Percentiles rank a stretch among this genome's conserved stretches.
Conservation (phyloP, 75 land plant species). For the Sequoiadendron giganteum region DNA sequence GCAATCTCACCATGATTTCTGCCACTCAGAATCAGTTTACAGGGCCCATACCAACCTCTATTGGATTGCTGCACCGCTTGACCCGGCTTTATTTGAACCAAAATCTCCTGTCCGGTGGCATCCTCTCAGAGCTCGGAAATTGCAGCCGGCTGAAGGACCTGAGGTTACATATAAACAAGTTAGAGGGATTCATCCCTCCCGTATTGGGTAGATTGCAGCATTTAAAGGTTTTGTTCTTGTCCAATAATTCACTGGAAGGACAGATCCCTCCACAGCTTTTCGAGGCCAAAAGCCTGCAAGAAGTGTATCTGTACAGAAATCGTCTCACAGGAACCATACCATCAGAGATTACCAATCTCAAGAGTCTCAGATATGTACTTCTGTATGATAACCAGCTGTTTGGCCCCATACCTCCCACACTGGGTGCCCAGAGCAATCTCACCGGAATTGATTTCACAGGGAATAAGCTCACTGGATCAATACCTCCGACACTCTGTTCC, state of each 20-base stretch:
- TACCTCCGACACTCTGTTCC: conserved; percentile 52
- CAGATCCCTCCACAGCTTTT: conserved; percentile 50
- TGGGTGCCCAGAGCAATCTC: conserved; percentile 54
- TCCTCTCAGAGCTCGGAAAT: no score
- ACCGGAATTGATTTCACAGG: conserved; percentile 44
- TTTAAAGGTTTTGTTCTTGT: conserved; percentile 32
- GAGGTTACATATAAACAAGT: no score
- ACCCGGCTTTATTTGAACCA: conserved; percentile 33
- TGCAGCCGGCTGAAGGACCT: no score
- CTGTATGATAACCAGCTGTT: conserved; percentile 52
- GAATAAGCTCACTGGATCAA: conserved; percentile 54
- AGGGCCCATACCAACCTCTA: conserved; percentile 61
- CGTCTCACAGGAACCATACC: conserved; percentile 61
- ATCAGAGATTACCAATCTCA: conserved; percentile 38
- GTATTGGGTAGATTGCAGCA: conserved; percentile 36
- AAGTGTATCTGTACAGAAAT: conserved; percentile 48
- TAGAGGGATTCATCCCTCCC: not conserved
- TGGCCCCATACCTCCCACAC: conserved; percentile 53
- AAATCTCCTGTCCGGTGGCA: conserved; percentile 31
- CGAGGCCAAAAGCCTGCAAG: conserved; percentile 26
- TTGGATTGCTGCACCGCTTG: conserved; percentile 48
- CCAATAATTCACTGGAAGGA: conserved; percentile 45
- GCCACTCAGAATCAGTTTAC: conserved; percentile 14
- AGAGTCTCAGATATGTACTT: conserved; percentile 27
- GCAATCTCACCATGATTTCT: no score